These are phyloP conservation scores for Thraustotheca clavata DNA, from an alignment of 352 stramenopile genomes.

Conservation along the genomic window DNA sequence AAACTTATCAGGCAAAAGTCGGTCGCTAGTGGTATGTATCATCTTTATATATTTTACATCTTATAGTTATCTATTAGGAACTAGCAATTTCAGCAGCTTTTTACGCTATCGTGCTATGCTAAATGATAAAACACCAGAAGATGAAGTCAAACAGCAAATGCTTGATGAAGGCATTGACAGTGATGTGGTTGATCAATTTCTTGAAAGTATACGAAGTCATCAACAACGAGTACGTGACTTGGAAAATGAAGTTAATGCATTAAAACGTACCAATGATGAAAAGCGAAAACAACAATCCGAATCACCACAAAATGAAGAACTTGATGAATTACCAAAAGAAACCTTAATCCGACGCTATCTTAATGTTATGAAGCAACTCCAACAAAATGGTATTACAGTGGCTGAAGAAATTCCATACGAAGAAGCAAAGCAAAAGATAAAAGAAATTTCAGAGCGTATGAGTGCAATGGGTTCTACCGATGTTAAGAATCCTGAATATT, in stretches of 20 bases:
- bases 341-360: slow-evolving; percentile 68
- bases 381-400: slow-evolving; percentile 78
- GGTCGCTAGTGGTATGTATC: not conserved
- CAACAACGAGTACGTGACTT: not conserved
- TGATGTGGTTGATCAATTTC: not conserved
- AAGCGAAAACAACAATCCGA: not conserved
- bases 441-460: slow-evolving; percentile 87
- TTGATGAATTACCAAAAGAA: slow-evolving; percentile 47
- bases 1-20: slow-evolving; percentile 18
- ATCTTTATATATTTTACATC: not conserved
- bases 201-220: slow-evolving; percentile 1
- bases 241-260: slow-evolving; percentile 24
- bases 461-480: slow-evolving; percentile 87
- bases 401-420: slow-evolving; percentile 91
- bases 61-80: not conserved
- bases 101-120: slow-evolving; percentile 17
- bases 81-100: not conserved
- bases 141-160: not conserved
- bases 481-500: slow-evolving; percentile 87
- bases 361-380: slow-evolving; percentile 77
- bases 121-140: slow-evolving; percentile 2
- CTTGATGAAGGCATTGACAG: slow-evolving; percentile 9
- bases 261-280: slow-evolving; percentile 21
- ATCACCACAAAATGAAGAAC: not conserved
- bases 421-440: slow-evolving; percentile 85